Evolutionary conservation across 148 eudicot species (phyloP).

Genomic region (Nyssa sinensis): DNA sequence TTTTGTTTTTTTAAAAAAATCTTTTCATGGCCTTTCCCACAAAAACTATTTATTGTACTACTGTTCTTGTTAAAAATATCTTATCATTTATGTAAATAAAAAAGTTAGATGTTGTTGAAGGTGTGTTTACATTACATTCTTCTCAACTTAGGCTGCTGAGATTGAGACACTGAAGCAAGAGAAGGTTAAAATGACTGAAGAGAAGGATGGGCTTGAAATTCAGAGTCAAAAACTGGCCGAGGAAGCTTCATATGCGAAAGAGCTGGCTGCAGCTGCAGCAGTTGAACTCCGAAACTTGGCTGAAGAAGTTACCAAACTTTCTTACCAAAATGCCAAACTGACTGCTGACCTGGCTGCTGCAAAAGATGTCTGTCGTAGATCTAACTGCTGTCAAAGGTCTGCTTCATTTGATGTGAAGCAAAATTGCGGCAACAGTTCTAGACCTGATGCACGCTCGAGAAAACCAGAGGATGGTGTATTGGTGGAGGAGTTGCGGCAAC

Average conservation of each 20-base stretch:
- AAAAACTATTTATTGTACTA: neutral
- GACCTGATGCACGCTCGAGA: slow-evolving; percentile 26
- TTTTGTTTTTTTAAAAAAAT: neutral
- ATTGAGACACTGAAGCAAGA: slow-evolving; percentile 63
- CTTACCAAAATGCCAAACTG: slow-evolving; percentile 61
- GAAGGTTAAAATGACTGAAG: slow-evolving; percentile 48
- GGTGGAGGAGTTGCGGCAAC: slow-evolving; percentile 47
- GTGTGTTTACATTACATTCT: slow-evolving; percentile 2
- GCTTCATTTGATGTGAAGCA: slow-evolving; percentile 29
- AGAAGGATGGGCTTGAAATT: slow-evolving; percentile 51
- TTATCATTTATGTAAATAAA: neutral
- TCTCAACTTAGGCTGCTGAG: slow-evolving; percentile 41
- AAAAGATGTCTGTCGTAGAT: slow-evolving; percentile 18
- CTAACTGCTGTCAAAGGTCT: slow-evolving; percentile 29
- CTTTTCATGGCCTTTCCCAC: neutral
- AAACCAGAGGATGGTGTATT: slow-evolving; percentile 30
- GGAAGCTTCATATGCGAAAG: slow-evolving; percentile 74
- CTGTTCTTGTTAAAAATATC: neutral
- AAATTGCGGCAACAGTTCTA: slow-evolving; percentile 24
- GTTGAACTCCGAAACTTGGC: slow-evolving; percentile 67
- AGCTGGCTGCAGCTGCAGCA: slow-evolving; percentile 80
- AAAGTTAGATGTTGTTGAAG: neutral
- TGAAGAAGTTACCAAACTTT: slow-evolving; percentile 65
- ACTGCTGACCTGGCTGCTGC: slow-evolving; percentile 32
- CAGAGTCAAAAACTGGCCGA: slow-evolving; percentile 58